Base-by-base conservation (phyloP, 1,284 basidiomycete genomes). In the Sparassis latifolia region DNA sequence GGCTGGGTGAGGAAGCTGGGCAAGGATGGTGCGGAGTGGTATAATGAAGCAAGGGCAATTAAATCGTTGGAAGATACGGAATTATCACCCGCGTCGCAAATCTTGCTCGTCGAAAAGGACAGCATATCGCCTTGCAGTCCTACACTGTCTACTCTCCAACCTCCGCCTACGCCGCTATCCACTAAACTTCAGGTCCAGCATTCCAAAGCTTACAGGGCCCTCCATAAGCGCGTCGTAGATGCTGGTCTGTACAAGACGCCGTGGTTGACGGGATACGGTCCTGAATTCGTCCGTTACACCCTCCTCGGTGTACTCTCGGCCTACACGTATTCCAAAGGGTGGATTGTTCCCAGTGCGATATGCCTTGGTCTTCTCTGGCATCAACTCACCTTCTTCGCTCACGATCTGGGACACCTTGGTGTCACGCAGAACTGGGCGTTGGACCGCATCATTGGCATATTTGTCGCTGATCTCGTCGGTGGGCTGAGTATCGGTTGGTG, bases 401-500 rank as follows among this genome's bases (percentile, higher is more conserved):
- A 99, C 68, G 97, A 99, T 69, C 82, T 97, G 7, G 97, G 95
- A 2, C 96, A 99, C 71, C 84, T 88, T 65, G 92, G 92, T 46
- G 86, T 99, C 54, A 96, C 93, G 0, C 93, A 96, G 55, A 72
- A 88, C 63, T 97, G 92, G 87, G 69, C 75, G 33, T 70, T 77
- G 48, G 96, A 99, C 66, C 82, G 95, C 38, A 61, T 92, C 45
- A 72, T 96, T 48, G 88, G 83, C 27, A 92, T 89, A 51, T 65
- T 86, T n/a, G 76, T 96, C 50, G 89, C 92, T 1, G 80, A 94
- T 68, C 92, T 89, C 62, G 74, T 96, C 48, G 95, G 96, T 27
- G 96, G 96, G 2, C 73, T 99, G 48, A 96, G 92, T 65, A 79
- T 97, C 37, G 89, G 92, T 39, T 99, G 96, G 97, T 99, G 96